Percentiles rank a stretch among this genome's conserved stretches.
These are phyloP conservation scores for Cystobasidiopsis lactophilus DNA, from an alignment of 768 basidiomycete genomes.

Conservation along the genomic window DNA sequence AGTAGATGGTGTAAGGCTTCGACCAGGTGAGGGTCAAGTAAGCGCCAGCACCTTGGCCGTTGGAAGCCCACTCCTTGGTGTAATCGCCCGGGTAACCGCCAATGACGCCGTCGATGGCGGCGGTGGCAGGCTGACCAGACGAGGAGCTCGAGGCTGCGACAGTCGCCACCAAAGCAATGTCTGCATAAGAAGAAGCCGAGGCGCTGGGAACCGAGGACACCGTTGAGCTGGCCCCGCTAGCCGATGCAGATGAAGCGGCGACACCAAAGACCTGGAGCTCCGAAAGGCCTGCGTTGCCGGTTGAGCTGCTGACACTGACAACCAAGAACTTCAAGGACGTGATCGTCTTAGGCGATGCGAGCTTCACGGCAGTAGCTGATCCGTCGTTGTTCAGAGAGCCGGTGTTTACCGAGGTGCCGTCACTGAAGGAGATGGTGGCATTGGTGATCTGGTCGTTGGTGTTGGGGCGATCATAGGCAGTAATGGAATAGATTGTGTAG, in stretches of 20 bases:
- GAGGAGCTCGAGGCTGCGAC: constrained; percentile 3
- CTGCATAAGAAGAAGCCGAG: neutral
- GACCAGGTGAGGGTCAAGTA: constrained; percentile 5
- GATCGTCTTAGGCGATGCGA: constrained; percentile 7
- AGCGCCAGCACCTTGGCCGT: neutral
- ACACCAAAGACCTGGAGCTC: constrained; percentile 9
- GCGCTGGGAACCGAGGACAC: neutral
- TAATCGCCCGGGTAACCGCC: constrained; percentile 4
- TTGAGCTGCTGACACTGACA: neutral
- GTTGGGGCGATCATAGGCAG: constrained; percentile 9
- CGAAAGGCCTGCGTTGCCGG: neutral
- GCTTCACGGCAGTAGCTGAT: constrained; percentile 7
- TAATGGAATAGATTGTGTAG: neutral
- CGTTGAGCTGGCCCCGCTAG: too few relatives aligned
- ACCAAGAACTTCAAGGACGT: constrained; percentile 8
- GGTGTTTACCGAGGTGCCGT: constrained; percentile 2
- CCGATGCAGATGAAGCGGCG: too few relatives aligned
- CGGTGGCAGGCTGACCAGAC: neutral
- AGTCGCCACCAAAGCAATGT: constrained; percentile 6
- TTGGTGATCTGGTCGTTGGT: constrained; percentile 9
- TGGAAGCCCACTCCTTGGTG: constrained; percentile 6
- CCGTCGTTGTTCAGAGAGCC: constrained; percentile 12
- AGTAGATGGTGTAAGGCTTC: constrained; percentile 1
- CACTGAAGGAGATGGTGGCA: constrained; percentile 2
- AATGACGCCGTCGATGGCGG: constrained; percentile 10